phyloP scores from a whole-genome alignment of 106 monocot genomes.

The Allium fistulosum region DNA sequence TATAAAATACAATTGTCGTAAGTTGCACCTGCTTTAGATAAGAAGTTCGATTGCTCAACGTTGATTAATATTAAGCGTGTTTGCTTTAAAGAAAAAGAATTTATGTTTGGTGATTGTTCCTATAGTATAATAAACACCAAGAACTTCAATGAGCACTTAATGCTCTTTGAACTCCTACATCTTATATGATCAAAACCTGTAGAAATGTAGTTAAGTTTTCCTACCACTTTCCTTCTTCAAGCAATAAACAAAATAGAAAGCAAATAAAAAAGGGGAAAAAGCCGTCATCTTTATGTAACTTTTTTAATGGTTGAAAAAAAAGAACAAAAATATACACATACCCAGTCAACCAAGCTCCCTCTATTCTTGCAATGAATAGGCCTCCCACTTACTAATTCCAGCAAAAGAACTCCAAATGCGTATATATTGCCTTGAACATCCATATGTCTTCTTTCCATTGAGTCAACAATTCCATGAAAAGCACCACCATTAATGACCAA shows the following conservation, averaged over 20 bases:
- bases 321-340: conserved; percentile 14
- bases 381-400: conserved; percentile 86
- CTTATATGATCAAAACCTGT: no score
- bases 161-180: no score
- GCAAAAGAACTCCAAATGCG: conserved; percentile 80
- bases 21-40: no score
- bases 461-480: conserved; percentile 30
- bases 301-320: neutral
- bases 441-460: conserved; percentile 34
- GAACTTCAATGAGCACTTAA: no score
- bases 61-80: no score
- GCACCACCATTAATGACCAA: conserved; percentile 30
- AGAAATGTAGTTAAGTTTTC: no score
- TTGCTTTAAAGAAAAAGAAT: no score
- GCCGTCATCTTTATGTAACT: neutral
- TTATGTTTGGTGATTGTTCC: no score
- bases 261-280: neutral
- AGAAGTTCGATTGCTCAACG: no score
- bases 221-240: no score
- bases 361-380: conserved; percentile 57
- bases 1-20: no score
- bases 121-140: no score
- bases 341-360: conserved; percentile 73
- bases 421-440: conserved; percentile 62
- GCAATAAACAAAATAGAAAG: neutral